Evolutionary conservation across 192 early-diverging fungal genomes (phyloP), one percentile per base, ranked within the genome.

Genomic region (Umbelopsis sp.): DNA sequence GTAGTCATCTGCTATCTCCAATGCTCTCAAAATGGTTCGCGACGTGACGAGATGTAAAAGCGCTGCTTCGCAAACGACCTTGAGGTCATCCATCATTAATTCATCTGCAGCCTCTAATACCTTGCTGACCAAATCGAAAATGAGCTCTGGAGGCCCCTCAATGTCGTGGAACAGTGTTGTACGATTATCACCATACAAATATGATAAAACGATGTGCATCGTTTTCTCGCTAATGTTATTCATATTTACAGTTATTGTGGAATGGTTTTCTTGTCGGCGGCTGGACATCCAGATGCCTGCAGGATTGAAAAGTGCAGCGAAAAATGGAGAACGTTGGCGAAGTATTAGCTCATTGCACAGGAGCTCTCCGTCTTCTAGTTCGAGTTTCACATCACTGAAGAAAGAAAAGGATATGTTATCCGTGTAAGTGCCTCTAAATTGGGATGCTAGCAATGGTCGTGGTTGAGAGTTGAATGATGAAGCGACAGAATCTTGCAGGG

Each of bases 21-120:
- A 66, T 24, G 88, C 66, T 41, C 71, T 67, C 0, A 86, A 70
- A 1, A 87, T 87, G 54, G 85, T 93, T 45, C 78, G 69, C 41
- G 89, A 66, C 12, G 73, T 78, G 12, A 86, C 72, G 65, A 80
- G 76, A 6, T 69, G 66, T 4, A 77, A 34, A 6, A 85, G 62
- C n/a, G 77, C 69, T 10, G 71, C 56, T 41, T 81, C 80, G 31
- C 76, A 80, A 21, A 83, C 71, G 8, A 75, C 68, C 47, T 86
- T 87, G 5, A 88, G 72, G 8, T 78, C 68, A 45, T 74, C 73
- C n/a, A 88, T 53, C 11, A 93, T 77, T 11, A 90, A 75, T 72
- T 92, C 92, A 53, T 91, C 85, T 0, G 92, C 87, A 45, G 81
- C 84, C 45, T 77, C 71, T 8, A 94, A 77, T 3, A 93, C 82